Base-by-base conservation (phyloP, 345 rosid genomes). In the Reutealis trisperma region DNA sequence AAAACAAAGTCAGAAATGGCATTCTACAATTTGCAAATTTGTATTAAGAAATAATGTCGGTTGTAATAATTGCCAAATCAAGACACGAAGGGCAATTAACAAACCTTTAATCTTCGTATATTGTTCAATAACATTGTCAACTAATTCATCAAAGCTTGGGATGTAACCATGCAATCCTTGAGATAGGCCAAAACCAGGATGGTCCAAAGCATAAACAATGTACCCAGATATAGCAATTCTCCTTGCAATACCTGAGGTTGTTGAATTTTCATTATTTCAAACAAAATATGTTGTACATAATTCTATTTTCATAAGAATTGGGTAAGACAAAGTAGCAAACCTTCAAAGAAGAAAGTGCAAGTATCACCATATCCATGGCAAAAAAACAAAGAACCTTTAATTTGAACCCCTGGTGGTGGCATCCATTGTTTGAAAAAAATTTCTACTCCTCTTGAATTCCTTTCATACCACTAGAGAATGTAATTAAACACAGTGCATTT, bases 281-380 rank as follows among this genome's bases (percentile, higher is more conserved):
- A 41, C 75, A 34, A 18, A 22, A 27, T 19, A 41, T 49, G 22
- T 19, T 61, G n/a, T 14, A 4, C 19, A 7, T 13, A 37, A n/a
- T 41, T 55, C 21, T 32, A 54, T 67, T 61, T 49, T 37, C 7
- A 30, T 4, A 8, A 16, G 11, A 45, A 42, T 22, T 11, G 10
- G 45, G 70, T 32, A 24, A 75, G 63, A 77, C 11, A n/a, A 12
- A 68, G 65, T 18, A 71, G 75, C 96, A 5, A 76, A 95, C 99
- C 99, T 89, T 95, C 98, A 65, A 93, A 93, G 90, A 95, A 91
- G 91, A 95, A 95, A 74, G 99, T 95, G 89, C 99, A 95, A 66
- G 98, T 93, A 79, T 94, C 97, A 42, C 99, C 99, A 86, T 95
- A 95, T 15, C 99, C 99, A 89, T 95, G 99, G 81, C 92, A 88